A percentile compares a stretch with the other conserved stretches of the same genome.
Evolutionary conservation across 1,284 basidiomycete genomes (phyloP).

Genomic region (Cryptococcus deneoformans): DNA sequence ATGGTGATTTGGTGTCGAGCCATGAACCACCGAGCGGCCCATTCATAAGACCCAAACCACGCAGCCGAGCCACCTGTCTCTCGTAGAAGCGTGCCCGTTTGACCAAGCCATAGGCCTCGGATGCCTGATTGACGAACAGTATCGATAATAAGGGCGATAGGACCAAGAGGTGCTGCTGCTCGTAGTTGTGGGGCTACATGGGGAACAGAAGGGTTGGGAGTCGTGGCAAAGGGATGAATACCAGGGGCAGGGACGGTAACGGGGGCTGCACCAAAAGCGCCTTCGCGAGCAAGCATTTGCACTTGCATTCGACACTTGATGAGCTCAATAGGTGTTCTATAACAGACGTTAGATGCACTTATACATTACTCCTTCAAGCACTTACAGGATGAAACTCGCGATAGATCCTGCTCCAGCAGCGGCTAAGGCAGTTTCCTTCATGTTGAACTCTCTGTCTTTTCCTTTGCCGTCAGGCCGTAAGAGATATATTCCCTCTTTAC

Average conservation of each 20-base stretch:
- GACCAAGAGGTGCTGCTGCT: slow-evolving; percentile 54
- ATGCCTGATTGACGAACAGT: slow-evolving; percentile 66
- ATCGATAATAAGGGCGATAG: slow-evolving; percentile 63
- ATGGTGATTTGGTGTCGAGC: slow-evolving; percentile 42
- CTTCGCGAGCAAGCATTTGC: slow-evolving; percentile 66
- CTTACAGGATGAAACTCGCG: slow-evolving; percentile 76
- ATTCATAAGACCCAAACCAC: slow-evolving; percentile 86
- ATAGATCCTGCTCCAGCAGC: slow-evolving; percentile 77
- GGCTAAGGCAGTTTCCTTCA: slow-evolving; percentile 68
- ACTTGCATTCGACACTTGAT: slow-evolving; percentile 97
- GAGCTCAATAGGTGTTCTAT: slow-evolving; percentile 82
- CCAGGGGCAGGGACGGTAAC: slow-evolving; percentile 16
- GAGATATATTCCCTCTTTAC: slow-evolving; percentile 63
- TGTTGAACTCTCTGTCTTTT: slow-evolving; percentile 52
- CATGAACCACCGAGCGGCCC: slow-evolving; percentile 61
- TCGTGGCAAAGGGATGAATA: slow-evolving; percentile 16
- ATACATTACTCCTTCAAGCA: slow-evolving; percentile 14
- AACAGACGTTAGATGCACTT: background rate
- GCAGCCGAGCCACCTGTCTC: slow-evolving; percentile 84
- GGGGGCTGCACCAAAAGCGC: slow-evolving; percentile 33
- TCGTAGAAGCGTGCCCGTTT: slow-evolving; percentile 78
- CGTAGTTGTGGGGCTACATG: slow-evolving; percentile 26
- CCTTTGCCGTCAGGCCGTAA: slow-evolving; percentile 24
- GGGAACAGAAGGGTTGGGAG: slow-evolving; percentile 22
- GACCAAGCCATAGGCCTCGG: slow-evolving; percentile 80